phyloP scores from a whole-genome alignment of 2,329 filamentous ascomycete genomes.

The Neofusicoccum parvum region DNA sequence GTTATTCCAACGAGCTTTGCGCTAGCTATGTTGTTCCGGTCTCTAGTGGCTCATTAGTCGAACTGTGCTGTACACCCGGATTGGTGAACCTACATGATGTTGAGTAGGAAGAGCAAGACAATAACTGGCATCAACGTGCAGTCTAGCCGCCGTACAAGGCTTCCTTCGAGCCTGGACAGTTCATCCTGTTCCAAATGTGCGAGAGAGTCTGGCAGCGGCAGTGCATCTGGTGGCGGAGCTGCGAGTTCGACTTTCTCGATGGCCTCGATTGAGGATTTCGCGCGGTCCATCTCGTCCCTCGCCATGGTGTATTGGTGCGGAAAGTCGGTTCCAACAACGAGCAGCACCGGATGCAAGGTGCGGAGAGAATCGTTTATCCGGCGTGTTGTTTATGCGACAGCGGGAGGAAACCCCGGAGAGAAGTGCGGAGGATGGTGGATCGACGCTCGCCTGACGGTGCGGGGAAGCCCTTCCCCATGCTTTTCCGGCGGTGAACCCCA shows the following conservation, averaged over 20 bases:
- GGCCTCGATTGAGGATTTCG: background rate
- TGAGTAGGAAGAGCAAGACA: conserved; percentile 15
- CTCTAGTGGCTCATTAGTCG: background rate
- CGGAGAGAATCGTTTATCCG: too few species aligned
- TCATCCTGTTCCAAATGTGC: background rate
- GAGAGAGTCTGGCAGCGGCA: background rate
- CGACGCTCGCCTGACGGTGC: background rate
- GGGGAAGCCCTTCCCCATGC: background rate
- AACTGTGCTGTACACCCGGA: background rate
- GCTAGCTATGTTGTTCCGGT: conserved; percentile 36
- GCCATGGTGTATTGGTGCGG: background rate
- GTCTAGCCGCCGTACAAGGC: conserved; percentile 20
- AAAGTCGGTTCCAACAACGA: background rate
- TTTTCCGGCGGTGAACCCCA: background rate
- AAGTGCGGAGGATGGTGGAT: conserved; percentile 5
- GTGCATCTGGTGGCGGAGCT: background rate
- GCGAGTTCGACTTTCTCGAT: background rate
- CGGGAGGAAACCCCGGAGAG: background rate
- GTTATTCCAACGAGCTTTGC: conserved; percentile 37
- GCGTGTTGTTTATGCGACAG: background rate
- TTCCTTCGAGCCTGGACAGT: conserved; percentile 24
- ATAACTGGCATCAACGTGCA: conserved; percentile 21
- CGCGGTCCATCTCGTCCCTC: background rate
- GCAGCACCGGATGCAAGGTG: too few species aligned
- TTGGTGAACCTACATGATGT: conserved; percentile 3